A percentile compares a stretch with the other conserved stretches of the same genome.
These are phyloP conservation scores for Kwoniella europaea DNA, from an alignment of 768 basidiomycete genomes.

Conservation along the genomic window DNA sequence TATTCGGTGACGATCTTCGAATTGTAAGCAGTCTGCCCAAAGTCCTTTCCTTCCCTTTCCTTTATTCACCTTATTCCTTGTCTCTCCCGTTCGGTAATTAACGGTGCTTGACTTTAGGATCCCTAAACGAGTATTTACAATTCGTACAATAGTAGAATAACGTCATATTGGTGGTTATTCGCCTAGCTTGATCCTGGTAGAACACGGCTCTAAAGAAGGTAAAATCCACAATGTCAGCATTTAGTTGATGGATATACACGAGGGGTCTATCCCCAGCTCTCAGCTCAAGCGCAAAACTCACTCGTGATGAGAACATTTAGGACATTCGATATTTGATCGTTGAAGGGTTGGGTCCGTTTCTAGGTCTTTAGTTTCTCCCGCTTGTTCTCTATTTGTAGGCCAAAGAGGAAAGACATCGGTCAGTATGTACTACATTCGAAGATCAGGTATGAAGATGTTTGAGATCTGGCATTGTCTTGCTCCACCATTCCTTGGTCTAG, in stretches of 20 bases:
- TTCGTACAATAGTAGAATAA: slow-evolving; percentile 55
- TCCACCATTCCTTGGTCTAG: neutral
- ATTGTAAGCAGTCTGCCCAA: no score
- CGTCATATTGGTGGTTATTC: slow-evolving; percentile 75
- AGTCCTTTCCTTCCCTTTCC: no score
- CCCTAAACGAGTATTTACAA: slow-evolving; percentile 52
- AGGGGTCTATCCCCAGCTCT: neutral
- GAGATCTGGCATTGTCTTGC: no score
- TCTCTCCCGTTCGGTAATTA: neutral
- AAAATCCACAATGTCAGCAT: neutral
- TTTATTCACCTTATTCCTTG: no score
- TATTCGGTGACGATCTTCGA: no score
- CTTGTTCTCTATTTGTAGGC: slow-evolving; percentile 72
- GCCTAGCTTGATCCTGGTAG: slow-evolving; percentile 96
- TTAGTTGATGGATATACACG: neutral
- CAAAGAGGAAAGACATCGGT: neutral
- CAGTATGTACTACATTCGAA: neutral
- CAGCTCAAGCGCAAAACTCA: slow-evolving; percentile 30
- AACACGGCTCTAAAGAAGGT: slow-evolving; percentile 72
- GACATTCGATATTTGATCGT: slow-evolving; percentile 81
- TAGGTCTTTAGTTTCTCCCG: slow-evolving; percentile 86
- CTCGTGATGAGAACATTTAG: slow-evolving; percentile 70
- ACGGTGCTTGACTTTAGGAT: slow-evolving; percentile 35
- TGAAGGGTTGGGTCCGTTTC: slow-evolving; percentile 90
- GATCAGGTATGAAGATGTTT: no score